Evolutionary conservation across 441 rosid species (phyloP).

Genomic region (Erodium texanum): DNA sequence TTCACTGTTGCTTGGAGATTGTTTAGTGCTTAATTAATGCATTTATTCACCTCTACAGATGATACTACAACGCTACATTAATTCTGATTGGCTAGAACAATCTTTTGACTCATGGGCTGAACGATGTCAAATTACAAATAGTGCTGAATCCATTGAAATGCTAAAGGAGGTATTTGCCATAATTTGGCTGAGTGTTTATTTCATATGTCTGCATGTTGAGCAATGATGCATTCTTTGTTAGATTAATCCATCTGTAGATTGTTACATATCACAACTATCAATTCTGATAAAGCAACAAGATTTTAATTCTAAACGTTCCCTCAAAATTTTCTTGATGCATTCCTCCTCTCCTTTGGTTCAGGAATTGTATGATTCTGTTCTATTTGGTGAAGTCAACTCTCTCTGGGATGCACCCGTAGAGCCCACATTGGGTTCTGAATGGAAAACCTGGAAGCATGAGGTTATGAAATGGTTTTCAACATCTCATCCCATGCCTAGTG

Average conservation of each 20-base stretch:
- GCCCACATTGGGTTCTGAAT: slow-evolving; percentile 63
- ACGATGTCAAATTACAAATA: slow-evolving; percentile 52
- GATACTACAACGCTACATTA: slow-evolving; percentile 57
- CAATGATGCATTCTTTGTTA: background rate
- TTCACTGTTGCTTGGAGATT: background rate
- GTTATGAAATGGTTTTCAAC: slow-evolving; percentile 72
- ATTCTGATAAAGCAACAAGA: background rate
- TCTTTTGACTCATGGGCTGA: slow-evolving; percentile 61
- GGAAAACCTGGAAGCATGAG: slow-evolving; percentile 99
- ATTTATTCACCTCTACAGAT: slow-evolving; percentile 47
- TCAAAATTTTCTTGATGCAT: slow-evolving; percentile 10
- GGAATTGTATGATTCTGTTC: slow-evolving; percentile 73
- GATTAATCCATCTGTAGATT: background rate
- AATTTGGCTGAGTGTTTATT: background rate
- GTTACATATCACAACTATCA: background rate
- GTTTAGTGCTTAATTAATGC: slow-evolving; percentile 12
- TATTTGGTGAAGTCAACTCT: slow-evolving; percentile 75
- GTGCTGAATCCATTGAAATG: slow-evolving; percentile 80
- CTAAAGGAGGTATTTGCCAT: slow-evolving; percentile 60
- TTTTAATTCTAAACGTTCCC: background rate
- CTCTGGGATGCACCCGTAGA: slow-evolving; percentile 56
- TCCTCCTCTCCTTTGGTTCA: slow-evolving; percentile 24
- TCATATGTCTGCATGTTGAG: background rate
- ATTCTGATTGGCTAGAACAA: slow-evolving; percentile 54
- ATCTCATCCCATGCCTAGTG: slow-evolving; percentile 36